Evolutionary conservation across 2,329 filamentous ascomycete genomes (phyloP).

Genomic region (Xylariaceae sp.): DNA sequence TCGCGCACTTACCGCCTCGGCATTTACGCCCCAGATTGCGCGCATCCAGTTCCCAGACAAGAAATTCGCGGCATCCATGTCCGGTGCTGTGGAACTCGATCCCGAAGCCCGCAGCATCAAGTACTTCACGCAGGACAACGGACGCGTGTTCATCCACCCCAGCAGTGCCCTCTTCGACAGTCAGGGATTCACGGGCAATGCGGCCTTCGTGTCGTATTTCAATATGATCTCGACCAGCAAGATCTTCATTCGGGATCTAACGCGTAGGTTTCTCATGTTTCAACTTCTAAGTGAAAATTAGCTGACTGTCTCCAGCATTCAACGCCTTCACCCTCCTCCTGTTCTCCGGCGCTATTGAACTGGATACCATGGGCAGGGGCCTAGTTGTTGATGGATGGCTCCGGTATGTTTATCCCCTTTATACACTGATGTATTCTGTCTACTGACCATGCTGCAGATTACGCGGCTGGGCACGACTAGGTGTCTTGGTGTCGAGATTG

Average conservation of each 20-base stretch:
- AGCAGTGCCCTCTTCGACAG: conserved; percentile 79
- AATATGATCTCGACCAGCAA: conserved; percentile 88
- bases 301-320: conserved; percentile 54
- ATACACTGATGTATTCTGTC: background rate
- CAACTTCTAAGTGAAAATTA: too few species aligned
- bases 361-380: conserved; percentile 83
- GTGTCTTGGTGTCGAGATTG: conserved; percentile 78
- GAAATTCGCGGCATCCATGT: conserved; percentile 83
- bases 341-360: conserved; percentile 76
- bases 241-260: conserved; percentile 85
- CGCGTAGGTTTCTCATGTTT: conserved; percentile 54
- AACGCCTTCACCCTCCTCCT: conserved; percentile 84
- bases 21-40: conserved; percentile 80
- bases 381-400: conserved; percentile 92
- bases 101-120: conserved; percentile 89
- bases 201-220: conserved; percentile 82
- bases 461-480: conserved; percentile 90
- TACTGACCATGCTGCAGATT: conserved; percentile 37
- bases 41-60: conserved; percentile 92
- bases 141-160: conserved; percentile 88
- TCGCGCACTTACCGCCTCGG: conserved; percentile 65
- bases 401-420: conserved; percentile 29
- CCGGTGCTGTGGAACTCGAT: conserved; percentile 86
- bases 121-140: conserved; percentile 82
- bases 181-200: conserved; percentile 69